These are phyloP conservation scores for Coemansia sp. DNA, from an alignment of 192 early-diverging fungal species.

Conservation along the genomic window DNA sequence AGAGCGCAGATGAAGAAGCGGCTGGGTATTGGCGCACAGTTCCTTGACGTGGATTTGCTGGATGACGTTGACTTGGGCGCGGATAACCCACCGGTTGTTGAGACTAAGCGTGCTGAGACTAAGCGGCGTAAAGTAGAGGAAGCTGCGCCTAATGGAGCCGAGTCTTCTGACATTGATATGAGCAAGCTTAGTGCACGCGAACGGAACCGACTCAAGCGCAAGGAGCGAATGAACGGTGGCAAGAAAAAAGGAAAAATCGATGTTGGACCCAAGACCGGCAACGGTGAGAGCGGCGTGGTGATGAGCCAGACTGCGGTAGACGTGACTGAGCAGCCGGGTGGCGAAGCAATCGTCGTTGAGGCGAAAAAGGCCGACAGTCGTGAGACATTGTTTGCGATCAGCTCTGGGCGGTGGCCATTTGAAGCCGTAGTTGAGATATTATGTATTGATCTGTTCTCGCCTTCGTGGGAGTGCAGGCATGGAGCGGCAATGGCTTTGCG, in stretches of 20 bases:
- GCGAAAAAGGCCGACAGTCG: conserved; percentile 54
- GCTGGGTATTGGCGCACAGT: conserved; percentile 85
- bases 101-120: conserved; percentile 7
- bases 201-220: conserved; percentile 86
- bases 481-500: conserved; percentile 95
- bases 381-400: conserved; percentile 55
- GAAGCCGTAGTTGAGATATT: conserved; percentile 68
- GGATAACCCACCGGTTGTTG: conserved; percentile 13
- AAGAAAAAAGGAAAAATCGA: conserved; percentile 60
- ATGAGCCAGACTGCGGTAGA: conserved; percentile 17
- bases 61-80: conserved; percentile 78
- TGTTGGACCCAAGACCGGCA: conserved; percentile 17
- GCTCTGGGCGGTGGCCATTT: conserved; percentile 72
- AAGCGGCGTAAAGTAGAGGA: conserved; percentile 37
- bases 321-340: conserved; percentile 55
- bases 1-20: conserved; percentile 80
- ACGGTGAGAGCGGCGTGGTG: conserved; percentile 2
- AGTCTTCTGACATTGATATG: conserved; percentile 58
- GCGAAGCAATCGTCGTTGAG: conserved; percentile 70
- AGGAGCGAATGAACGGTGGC: conserved; percentile 77
- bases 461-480: conserved; percentile 91
- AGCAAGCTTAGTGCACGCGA: conserved; percentile 88
- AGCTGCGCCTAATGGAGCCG: conserved; percentile 2
- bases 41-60: conserved; percentile 89
- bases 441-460: conserved; percentile 71